Evolutionary conservation across 2,329 filamentous ascomycete species (phyloP), one percentile per base, ranked within the genome.

Genomic region (Chalaropsis ovoidea): DNA sequence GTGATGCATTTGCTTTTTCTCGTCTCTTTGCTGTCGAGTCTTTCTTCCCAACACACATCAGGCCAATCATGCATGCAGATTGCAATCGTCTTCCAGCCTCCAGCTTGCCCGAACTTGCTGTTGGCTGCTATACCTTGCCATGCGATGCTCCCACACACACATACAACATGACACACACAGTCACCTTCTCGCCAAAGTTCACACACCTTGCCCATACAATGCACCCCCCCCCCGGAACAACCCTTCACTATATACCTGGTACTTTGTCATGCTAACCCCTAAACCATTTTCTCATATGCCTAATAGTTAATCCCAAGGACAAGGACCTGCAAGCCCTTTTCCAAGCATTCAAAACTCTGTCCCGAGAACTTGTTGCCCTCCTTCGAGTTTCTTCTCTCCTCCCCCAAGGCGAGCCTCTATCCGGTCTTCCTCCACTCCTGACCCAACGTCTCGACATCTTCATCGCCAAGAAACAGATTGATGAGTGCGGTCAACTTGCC

Each of bases 331-430:
- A 85, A 68, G 84, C 87, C 49, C 78, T 88, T 27, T 97, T 97
- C 73, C 81, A 83, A 61, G 84, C 89, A 66, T 80, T 99, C 67
- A 95, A 96, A 77, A 82, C 88, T 67, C 80, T 93, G 56, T 95
- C 92, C 5, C 83, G 89, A 68, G 93, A 97, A 75, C 83, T 97
- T 52, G 83, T 97, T 27, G 87, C 89, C 1, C 83, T 96, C 27
- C 80, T 97, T 39, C 83, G 92, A 62, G 82, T 97, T 6, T 92
- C 90, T 1, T 89, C 91, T 1, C 82, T 96, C n/a, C 79, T 96
- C 17, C 86, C 89, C 19, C 84, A 89, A 67, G 81, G 83, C 52
- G 83, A 85, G 31, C 78, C 81, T 61, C 80, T 82, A 24, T 81
- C 84, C 0, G 81, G 82, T 3, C 77, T 97, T 17, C 92, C 91